A percentile compares a stretch with the other conserved stretches of the same genome.
phyloP scores from a whole-genome alignment of 495 filamentous ascomycete genomes.

The Hypoxylon fuscum region DNA sequence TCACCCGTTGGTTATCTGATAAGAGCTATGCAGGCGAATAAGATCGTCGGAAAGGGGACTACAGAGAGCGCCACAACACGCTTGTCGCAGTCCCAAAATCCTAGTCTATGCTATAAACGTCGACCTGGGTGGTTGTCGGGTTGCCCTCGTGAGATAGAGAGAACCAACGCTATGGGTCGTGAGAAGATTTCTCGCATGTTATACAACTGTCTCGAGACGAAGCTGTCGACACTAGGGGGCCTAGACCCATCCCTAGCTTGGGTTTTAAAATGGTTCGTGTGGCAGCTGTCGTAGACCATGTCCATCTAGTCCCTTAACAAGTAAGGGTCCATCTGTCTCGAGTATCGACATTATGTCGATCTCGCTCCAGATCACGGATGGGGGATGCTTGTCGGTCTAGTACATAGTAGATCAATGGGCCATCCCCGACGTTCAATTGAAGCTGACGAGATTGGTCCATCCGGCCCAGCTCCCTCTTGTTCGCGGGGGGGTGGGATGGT shows the following conservation, averaged over 20 bases:
- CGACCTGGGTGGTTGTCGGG: constrained; percentile 20
- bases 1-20: constrained; percentile 42
- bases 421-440: constrained; percentile 11
- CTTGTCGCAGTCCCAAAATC: constrained; percentile 33
- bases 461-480: constrained; percentile 5
- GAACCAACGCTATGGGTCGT: constrained; percentile 33
- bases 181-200: constrained; percentile 28
- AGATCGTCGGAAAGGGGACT: constrained; percentile 25
- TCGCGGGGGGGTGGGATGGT: constrained; percentile 16
- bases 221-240: constrained; percentile 33
- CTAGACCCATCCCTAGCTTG: constrained; percentile 27
- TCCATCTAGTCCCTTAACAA: constrained; percentile 15
- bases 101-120: constrained; percentile 28
- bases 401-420: constrained; percentile 12
- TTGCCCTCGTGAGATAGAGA: constrained; percentile 34
- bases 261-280: constrained; percentile 36
- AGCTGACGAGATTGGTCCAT: constrained; percentile 10
- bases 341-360: constrained; percentile 41
- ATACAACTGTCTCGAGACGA: constrained; percentile 34
- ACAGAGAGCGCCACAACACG: constrained; percentile 32
- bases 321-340: constrained; percentile 31
- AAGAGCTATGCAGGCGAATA: constrained; percentile 36
- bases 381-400: constrained; percentile 4
- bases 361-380: constrained; percentile 25
- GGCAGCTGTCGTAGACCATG: constrained; percentile 32